Evolutionary conservation across 768 basidiomycete species (phyloP).

Genomic region (Xerocomus spinulosus): DNA sequence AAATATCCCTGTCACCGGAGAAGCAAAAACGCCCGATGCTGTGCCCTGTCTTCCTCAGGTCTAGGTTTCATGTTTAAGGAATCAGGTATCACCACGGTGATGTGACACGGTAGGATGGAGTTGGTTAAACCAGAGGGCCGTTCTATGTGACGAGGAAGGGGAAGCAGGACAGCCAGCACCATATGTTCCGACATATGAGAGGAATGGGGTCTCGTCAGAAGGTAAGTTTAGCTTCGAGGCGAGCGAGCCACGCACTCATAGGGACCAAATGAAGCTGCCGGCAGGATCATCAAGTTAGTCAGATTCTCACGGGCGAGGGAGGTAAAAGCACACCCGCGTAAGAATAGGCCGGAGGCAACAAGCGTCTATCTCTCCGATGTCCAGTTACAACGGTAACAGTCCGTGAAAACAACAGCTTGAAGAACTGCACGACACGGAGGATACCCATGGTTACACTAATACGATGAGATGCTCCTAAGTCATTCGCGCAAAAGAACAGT

Average conservation of each 20-base stretch:
- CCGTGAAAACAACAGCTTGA: background rate
- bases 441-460: background rate
- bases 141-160: background rate
- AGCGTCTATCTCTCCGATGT: background rate
- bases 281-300: slow-evolving; percentile 2
- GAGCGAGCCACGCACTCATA: background rate
- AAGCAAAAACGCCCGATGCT: slow-evolving; percentile 21
- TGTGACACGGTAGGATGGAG: background rate
- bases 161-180: background rate
- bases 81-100: slow-evolving; percentile 1
- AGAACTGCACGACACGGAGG: background rate
- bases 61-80: slow-evolving; percentile 7
- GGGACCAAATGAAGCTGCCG: background rate
- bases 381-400: background rate
- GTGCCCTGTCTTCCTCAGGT: slow-evolving; percentile 11
- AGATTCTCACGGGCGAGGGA: background rate
- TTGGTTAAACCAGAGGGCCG: background rate
- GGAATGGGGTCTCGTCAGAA: no score
- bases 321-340: slow-evolving; percentile 9
- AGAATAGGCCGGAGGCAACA: background rate
- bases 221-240: background rate
- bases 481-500: background rate
- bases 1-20: slow-evolving; percentile 15
- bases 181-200: background rate
- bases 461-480: background rate